Evolutionary conservation across 2,329 filamentous ascomycete genomes (phyloP), one percentile per base, ranked within the genome.

Genomic region (Stachybotrys elegans): DNA sequence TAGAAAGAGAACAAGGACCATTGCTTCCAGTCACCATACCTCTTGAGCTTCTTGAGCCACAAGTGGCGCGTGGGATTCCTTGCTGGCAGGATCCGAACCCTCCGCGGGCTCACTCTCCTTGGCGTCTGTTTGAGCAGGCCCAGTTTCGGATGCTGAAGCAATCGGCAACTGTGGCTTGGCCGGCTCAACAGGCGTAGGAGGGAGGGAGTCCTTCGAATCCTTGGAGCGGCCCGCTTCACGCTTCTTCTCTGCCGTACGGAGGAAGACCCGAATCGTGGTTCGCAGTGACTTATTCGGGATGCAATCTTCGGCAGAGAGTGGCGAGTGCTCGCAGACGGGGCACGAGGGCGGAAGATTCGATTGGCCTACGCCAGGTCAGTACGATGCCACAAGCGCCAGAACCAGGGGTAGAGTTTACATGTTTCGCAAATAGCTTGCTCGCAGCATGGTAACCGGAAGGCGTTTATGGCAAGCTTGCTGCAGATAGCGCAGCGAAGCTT

Each of bases 401-500:
- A n/a, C 43, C 55, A 43, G n/a, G n/a, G n/a, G n/a, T n/a, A n/a
- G n/a, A n/a, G n/a, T n/a, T n/a, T 49, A 96, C 93, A 98, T 52
- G 74, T 78, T 60, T 92, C 86, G 73, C 93, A 97, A 46, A 97
- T 95, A 32, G 87, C 84, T 61, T 95, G 92, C 60, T 96, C 93
- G 66, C 93, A 98, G 68, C 93, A 98, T 2, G 91, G 88, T 22
- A 96, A 75, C 51, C 91, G 87, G 63, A 89, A 95, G 8, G 92
- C 88, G 62, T 96, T 94, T 51, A 95, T 73, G 22, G 90, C 91
- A 46, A 97, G 76, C 65, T 88, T 90, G 70, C 86, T 93, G 69
- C 93, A 98, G 55, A 89, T 88, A 42, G 89, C 89, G 73, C 93
- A 98, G 67, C 91, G 86, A 51, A 98, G 78, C 74, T 95, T 96